Base-by-base conservation (phyloP, 106 monocot species). In the Acorus calamus region DNA sequence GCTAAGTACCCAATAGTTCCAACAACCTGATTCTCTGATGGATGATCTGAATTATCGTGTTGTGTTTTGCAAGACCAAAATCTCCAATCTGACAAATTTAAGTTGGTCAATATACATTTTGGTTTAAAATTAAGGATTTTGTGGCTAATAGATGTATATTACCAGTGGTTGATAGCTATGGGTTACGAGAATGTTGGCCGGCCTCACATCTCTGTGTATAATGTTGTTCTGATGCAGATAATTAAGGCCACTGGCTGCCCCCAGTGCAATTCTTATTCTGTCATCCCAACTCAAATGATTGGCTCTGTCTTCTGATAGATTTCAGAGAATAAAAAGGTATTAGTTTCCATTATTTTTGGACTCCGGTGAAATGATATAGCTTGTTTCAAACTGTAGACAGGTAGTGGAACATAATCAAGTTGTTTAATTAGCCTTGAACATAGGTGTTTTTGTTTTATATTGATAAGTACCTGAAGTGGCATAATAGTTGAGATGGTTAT, bases 181-280 rank as follows among this genome's bases (percentile, higher is more conserved):
- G 52, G 54, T 75, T 62, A 80, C 52, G 42, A 80, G 80, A 42
- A 80, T 71, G 57, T 80, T 80, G 66, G 52, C 72, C 1, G 80
- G 75, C 59, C 80, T 76, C 76, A 76, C 72, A 46, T 80, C 75
- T 64, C 80, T 75, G 76, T 80, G 80, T 48, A 80, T 67, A 45
- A 71, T 76, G 56, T 68, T 68, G 11, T 76, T 63, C 47, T 68
- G 66, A 58, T 80, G 80, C 52, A 80, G 71, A 68, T 80, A 80
- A 8, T 72, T 80, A 51, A 80, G 70, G 46, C 80, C 79, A 54
- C 53, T 54, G 14, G 79, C 79, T n/a, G 60, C 54, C 69, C 79
- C 79, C 46, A 74, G 53, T 13, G 76, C 71, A 42, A 80, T 80
- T 5, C 68, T 80, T 63, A 76, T 62, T 63, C 80, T 71, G 13